Conservation (phyloP, 371 early-diverging fungal species). For the Catenaria anguillulae region DNA sequence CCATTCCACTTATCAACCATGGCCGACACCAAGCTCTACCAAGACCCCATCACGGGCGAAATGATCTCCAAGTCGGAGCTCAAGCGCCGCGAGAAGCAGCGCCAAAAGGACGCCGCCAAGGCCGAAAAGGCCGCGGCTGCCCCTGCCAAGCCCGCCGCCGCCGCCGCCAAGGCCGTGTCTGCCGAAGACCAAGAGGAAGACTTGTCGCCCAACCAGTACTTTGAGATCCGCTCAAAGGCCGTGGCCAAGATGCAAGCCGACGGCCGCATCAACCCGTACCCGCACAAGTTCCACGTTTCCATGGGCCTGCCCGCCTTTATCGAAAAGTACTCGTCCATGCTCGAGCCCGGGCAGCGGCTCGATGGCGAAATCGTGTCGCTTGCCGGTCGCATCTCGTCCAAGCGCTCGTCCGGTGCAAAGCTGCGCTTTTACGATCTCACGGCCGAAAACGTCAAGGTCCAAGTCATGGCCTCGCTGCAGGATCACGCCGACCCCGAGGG, state of each 20-base stretch:
- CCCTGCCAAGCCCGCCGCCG: constrained; percentile 42
- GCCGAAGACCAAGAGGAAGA: constrained; percentile 62
- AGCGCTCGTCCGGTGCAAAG: constrained; percentile 73
- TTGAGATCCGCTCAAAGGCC: constrained; percentile 80
- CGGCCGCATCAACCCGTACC: constrained; percentile 74
- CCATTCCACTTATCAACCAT: too few species aligned
- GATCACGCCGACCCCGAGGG: constrained; percentile 40
- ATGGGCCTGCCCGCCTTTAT: constrained; percentile 73
- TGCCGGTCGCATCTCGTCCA: constrained; percentile 78
- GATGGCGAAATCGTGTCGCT: constrained; percentile 56
- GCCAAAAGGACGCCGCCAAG: constrained; percentile 72
- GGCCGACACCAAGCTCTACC: constrained; percentile 1
- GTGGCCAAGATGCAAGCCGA: constrained; percentile 60
- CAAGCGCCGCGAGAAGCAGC: constrained; percentile 79
- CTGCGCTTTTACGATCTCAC: constrained; percentile 93
- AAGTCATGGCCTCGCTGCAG: constrained; percentile 71
- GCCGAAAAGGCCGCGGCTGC: constrained; percentile 31
- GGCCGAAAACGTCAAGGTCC: constrained; percentile 83
- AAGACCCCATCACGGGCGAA: constrained; percentile 3
- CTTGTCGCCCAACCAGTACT: constrained; percentile 88
- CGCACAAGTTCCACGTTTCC: constrained; percentile 92
- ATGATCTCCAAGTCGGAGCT: constrained; percentile 37
- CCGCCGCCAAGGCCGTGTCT: constrained; percentile 22
- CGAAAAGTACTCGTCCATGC: constrained; percentile 52
- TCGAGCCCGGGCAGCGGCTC: constrained; percentile 49